These are phyloP conservation scores for Chlorophyllum brunneum DNA, from an alignment of 768 basidiomycete genomes.

Conservation along the genomic window DNA sequence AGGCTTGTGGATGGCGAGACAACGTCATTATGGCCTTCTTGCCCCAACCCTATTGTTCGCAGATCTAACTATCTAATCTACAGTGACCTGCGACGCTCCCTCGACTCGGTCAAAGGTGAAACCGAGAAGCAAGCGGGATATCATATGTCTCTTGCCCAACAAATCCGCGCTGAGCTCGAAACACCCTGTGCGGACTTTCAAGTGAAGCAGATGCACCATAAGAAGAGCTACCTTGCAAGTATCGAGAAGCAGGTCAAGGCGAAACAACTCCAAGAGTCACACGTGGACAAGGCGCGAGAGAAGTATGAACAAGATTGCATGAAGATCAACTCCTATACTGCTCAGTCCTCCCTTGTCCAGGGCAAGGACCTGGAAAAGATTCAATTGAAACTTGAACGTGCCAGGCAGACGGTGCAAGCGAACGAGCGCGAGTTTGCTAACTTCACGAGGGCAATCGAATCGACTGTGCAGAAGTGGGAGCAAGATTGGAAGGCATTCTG, in stretches of 20 bases:
- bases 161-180: conserved; percentile 77
- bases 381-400: conserved; percentile 79
- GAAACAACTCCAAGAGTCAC: conserved; percentile 81
- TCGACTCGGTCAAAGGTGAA: conserved; percentile 79
- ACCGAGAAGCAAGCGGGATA: conserved; percentile 77
- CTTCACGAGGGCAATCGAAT: conserved; percentile 74
- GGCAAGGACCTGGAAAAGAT: conserved; percentile 94
- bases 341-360: conserved; percentile 86
- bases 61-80: conserved; percentile 19
- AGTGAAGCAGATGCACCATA: conserved; percentile 63
- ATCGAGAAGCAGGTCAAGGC: conserved; percentile 91
- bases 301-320: conserved; percentile 93
- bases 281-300: conserved; percentile 86
- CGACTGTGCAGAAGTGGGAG: conserved; percentile 86
- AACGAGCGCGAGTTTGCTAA: conserved; percentile 94
- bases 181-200: conserved; percentile 55
- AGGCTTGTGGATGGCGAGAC: background rate
- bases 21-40: background rate
- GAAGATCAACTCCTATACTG: conserved; percentile 90
- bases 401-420: conserved; percentile 84
- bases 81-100: conserved; percentile 77
- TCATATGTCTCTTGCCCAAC: conserved; percentile 71
- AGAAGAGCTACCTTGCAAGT: conserved; percentile 64
- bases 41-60: conserved; percentile 2
- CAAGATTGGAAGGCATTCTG: conserved; percentile 92